phyloP scores from a whole-genome alignment of 768 basidiomycete genomes.

The Leccinum uliginosum region DNA sequence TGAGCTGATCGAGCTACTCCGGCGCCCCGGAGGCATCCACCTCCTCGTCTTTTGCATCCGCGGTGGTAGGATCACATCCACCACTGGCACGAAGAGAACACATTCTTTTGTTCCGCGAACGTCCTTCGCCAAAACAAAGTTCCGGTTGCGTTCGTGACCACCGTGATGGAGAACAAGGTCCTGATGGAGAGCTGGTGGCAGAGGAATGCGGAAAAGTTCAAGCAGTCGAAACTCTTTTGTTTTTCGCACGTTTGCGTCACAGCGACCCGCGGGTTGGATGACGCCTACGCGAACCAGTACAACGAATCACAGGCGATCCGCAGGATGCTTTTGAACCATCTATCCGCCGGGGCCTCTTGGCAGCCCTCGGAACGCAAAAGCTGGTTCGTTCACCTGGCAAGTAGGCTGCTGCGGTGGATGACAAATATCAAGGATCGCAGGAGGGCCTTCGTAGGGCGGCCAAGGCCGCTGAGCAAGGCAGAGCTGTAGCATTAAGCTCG shows the following conservation, averaged over 20 bases:
- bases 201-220: constrained; percentile 29
- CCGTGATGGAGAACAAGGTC: constrained; percentile 28
- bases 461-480: constrained; percentile 9
- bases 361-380: constrained; percentile 8
- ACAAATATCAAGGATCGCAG: constrained; percentile 4
- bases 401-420: constrained; percentile 18
- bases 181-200: constrained; percentile 32
- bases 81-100: constrained; percentile 21
- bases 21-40: constrained; percentile 22
- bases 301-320: constrained; percentile 29
- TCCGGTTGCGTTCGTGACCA: constrained; percentile 29
- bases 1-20: constrained; percentile 29
- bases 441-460: not conserved
- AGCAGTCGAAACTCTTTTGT: constrained; percentile 11
- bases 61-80: constrained; percentile 24
- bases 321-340: constrained; percentile 15
- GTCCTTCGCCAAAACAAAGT: constrained; percentile 27
- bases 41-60: constrained; percentile 32
- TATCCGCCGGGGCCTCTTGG: constrained; percentile 17
- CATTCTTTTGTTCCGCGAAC: constrained; percentile 24
- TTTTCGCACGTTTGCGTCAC: constrained; percentile 37
- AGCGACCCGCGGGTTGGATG: constrained; percentile 22
- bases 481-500: constrained; percentile 4
- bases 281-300: constrained; percentile 27
- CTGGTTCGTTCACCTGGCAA: constrained; percentile 22